phyloP scores from a whole-genome alignment of 2,329 filamentous ascomycete species.

The Fusarium sp. region DNA sequence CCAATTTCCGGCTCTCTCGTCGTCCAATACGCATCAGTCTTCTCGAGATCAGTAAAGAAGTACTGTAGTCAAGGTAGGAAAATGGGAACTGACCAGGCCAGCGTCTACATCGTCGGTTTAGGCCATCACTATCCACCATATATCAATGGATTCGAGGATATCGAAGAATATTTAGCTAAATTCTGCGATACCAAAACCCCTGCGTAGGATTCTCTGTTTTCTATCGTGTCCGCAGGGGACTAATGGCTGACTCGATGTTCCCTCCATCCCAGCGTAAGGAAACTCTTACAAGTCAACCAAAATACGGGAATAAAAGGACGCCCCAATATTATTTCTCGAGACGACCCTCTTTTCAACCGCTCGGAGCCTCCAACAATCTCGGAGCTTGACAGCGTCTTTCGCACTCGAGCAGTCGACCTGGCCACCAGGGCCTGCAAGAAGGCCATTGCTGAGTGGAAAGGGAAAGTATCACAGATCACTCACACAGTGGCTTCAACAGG shows the following conservation, averaged over 20 bases:
- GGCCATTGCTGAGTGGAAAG: slow-evolving; percentile 12
- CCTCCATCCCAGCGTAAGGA: slow-evolving; percentile 8
- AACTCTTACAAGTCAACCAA: slow-evolving; percentile 14
- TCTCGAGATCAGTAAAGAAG: neutral
- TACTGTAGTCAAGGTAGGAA: slow-evolving; percentile 7
- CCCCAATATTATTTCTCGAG: slow-evolving; percentile 10
- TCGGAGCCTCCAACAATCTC: slow-evolving; percentile 11
- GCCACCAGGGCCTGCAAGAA: slow-evolving; percentile 9
- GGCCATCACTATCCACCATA: slow-evolving; percentile 16
- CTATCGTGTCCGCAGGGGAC: slow-evolving; percentile 1
- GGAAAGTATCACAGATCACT: slow-evolving; percentile 10
- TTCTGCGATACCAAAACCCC: slow-evolving; percentile 11
- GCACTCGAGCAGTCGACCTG: slow-evolving; percentile 10
- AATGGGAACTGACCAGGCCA: slow-evolving; percentile 10
- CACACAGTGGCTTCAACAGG: slow-evolving; percentile 13
- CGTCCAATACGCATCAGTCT: slow-evolving; percentile 2
- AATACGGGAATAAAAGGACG: slow-evolving; percentile 5
- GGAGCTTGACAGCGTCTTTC: slow-evolving; percentile 13
- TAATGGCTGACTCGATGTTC: slow-evolving; percentile 3
- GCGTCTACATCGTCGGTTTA: slow-evolving; percentile 13
- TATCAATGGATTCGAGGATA: slow-evolving; percentile 7
- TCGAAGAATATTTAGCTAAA: slow-evolving; percentile 2
- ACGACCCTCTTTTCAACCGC: slow-evolving; percentile 12
- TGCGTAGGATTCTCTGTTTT: slow-evolving; percentile 7
- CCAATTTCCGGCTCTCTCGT: slow-evolving; percentile 1